These are phyloP conservation scores for Saitozyma sp. DNA, from an alignment of 768 basidiomycete genomes.

Conservation along the genomic window DNA sequence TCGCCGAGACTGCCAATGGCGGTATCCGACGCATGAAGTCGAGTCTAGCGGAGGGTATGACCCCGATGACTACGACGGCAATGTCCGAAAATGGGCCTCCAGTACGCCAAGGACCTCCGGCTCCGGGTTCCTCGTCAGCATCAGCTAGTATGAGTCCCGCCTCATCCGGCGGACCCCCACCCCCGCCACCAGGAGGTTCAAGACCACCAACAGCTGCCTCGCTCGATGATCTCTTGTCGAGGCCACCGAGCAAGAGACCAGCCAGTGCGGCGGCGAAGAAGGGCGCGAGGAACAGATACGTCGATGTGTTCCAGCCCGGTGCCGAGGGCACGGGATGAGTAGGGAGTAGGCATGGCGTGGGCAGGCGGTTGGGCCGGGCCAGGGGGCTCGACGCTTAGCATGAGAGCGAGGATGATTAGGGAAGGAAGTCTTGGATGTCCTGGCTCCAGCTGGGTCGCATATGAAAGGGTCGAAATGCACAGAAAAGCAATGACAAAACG, in stretches of 20 bases:
- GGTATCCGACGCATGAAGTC: constrained; percentile 16
- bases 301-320: constrained; percentile 73
- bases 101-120: not conserved
- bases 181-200: too few species aligned
- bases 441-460: not conserved
- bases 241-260: constrained; percentile 58
- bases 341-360: not conserved
- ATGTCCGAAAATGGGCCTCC: constrained; percentile 4
- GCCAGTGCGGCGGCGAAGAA: constrained; percentile 65
- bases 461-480: not conserved
- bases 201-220: constrained; percentile 24
- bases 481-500: not conserved
- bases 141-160: not conserved
- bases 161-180: not conserved
- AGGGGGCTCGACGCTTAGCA: too few species aligned
- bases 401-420: not conserved
- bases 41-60: constrained; percentile 7
- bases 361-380: too few species aligned
- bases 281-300: constrained; percentile 77
- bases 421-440: too few species aligned
- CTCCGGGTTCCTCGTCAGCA: constrained; percentile 12
- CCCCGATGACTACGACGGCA: constrained; percentile 8
- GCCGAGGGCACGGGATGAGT: constrained; percentile 9
- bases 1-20: constrained; percentile 11
- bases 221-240: constrained; percentile 56